Evolutionary conservation across 1,284 basidiomycete genomes (phyloP), one percentile per base, ranked within the genome.

Genomic region (Moesziomyces sp.): DNA sequence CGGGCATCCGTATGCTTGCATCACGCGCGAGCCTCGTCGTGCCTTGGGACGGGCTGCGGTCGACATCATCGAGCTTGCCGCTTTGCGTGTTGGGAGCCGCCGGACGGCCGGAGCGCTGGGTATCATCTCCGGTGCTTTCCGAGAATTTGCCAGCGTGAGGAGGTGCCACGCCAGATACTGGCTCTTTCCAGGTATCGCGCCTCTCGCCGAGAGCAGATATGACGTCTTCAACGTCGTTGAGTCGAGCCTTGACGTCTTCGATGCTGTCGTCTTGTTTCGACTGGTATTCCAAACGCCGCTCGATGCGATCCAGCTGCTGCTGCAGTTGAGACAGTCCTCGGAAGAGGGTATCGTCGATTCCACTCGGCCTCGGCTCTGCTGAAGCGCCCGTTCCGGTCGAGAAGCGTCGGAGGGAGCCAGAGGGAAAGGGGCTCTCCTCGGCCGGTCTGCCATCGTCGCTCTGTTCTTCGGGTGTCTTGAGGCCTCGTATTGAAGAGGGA

Each of bases 261-360:
- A 68, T 51, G 3, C 49, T 53, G 35, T 57, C 64, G 1, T 49
- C 44, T 24, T 59, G 64, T 14, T 44, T 52, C n/a, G 61, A 46
- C 11, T 59, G 56, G 18, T 56, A 46, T 14, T 58, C 51, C 6
- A 73, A 23, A 3, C 64, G 57, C 24, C 44, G 43, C 52, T 73
- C 70, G 52, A 73, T 73, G 34, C 70, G 64, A 34, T 68, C 61
- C 4, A 73, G 65, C 53, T 73, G 70, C 43, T 38, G 28, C 24
- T 72, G 63, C 16, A 72, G 26, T 21, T 55, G 48, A 4, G 61
- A 58, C 3, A 72, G 62, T 14, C 57, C 57, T 11, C 51, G 52
- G 30, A 70, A 24, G 16, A 70, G 45, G 34, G 48, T 30, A 28
- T 60, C 67, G 3, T 7, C 57, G 47, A 18, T 62, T 52, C 4